A percentile compares a stretch with the other conserved stretches of the same genome.
Conservation (phyloP, 164 flowering plant genomes). For the Dillenia suffruticosa region DNA sequence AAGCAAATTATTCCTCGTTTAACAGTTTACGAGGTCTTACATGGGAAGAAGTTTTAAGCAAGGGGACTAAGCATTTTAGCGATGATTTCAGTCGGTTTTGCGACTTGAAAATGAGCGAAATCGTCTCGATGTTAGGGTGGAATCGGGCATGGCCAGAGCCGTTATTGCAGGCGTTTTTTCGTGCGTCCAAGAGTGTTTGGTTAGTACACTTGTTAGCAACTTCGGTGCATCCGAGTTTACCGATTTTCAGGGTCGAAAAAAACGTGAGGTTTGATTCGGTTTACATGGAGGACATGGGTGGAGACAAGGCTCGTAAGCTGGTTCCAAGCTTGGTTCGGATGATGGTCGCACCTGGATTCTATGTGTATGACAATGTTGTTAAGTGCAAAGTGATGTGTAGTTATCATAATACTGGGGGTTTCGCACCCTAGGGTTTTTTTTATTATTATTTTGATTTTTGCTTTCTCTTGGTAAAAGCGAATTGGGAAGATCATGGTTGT, state of each 20-base stretch:
- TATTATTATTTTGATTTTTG: too few relatives aligned
- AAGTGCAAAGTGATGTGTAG: slow-evolving; percentile 91
- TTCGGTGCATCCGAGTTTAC: slow-evolving; percentile 74
- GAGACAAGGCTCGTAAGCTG: slow-evolving; percentile 47
- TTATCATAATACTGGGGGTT: slow-evolving; percentile 22
- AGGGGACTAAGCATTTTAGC: slow-evolving; percentile 83
- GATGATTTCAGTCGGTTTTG: slow-evolving; percentile 83
- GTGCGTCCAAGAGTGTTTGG: slow-evolving; percentile 88
- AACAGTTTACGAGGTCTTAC: slow-evolving; percentile 41
- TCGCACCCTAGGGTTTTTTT: too few relatives aligned
- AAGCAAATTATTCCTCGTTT: slow-evolving; percentile 46
- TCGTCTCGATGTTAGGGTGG: slow-evolving; percentile 82
- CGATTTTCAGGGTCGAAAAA: slow-evolving; percentile 69
- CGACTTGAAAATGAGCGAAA: slow-evolving; percentile 89
- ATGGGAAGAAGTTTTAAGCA: slow-evolving; percentile 86
- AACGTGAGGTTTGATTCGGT: slow-evolving; percentile 52
- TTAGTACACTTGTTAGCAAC: slow-evolving; percentile 76
- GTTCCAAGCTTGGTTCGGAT: slow-evolving; percentile 55
- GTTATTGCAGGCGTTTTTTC: slow-evolving; percentile 75
- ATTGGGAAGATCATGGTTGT: too few relatives aligned
- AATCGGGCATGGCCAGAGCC: slow-evolving; percentile 88
- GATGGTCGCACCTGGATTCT: slow-evolving; percentile 96
- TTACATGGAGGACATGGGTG: slow-evolving; percentile 90
- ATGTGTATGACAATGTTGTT: slow-evolving; percentile 62
- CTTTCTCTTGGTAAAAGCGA: too few relatives aligned